phyloP scores from a whole-genome alignment of 106 monocot species.

The Iris macrosiphon region DNA sequence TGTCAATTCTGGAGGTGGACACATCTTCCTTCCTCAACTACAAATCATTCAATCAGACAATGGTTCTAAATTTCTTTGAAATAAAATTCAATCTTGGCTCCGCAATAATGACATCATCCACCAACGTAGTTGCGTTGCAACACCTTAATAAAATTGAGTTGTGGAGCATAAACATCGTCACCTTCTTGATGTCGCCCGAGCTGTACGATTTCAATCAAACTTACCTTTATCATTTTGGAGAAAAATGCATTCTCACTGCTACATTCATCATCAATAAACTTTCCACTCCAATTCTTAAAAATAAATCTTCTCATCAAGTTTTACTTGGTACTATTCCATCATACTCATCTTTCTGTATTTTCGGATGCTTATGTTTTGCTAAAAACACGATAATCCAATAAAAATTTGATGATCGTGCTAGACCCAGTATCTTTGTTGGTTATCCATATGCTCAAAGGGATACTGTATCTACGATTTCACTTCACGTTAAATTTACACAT shows the following conservation, averaged over 20 bases:
- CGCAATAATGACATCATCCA: background rate
- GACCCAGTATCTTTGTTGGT: background rate
- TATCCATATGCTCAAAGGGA: background rate
- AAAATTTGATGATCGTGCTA: background rate
- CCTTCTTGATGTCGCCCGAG: no score
- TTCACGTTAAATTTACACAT: background rate
- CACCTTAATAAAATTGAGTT: no score
- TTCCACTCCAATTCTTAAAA: background rate
- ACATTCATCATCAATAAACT: background rate
- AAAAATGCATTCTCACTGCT: background rate
- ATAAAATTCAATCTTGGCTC: background rate
- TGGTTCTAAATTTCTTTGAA: background rate
- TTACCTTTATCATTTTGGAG: no score
- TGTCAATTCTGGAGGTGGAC: background rate
- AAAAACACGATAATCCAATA: background rate
- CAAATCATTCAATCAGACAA: background rate
- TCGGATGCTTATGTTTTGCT: slow-evolving; percentile 2
- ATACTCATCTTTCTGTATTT: background rate
- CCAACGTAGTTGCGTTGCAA: no score
- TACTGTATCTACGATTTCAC: background rate
- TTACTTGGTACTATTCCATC: background rate
- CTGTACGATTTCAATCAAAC: no score
- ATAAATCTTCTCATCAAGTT: background rate
- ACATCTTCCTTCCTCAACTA: background rate
- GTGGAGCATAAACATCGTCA: no score